Evolutionary conservation across 2,329 filamentous ascomycete genomes (phyloP).

Genomic region (Teratosphaeria pseudoeucalypti): DNA sequence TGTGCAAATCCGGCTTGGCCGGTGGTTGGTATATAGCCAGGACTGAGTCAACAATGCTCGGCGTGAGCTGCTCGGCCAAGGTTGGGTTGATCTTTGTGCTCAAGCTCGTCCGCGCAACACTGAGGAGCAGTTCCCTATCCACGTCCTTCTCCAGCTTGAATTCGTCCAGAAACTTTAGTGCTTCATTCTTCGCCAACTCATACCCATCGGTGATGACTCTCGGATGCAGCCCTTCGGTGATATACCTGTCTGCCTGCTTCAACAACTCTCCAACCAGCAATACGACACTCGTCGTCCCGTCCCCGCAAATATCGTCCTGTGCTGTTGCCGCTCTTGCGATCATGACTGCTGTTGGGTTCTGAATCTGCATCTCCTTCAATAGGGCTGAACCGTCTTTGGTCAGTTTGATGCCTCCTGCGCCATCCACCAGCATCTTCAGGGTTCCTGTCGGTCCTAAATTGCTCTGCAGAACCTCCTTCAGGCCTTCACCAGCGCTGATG

Average conservation of each 20-base stretch:
- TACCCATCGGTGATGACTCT: constrained; percentile 96
- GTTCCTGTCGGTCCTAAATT: constrained; percentile 91
- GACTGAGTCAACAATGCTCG: constrained; percentile 91
- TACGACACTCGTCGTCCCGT: constrained; percentile 94
- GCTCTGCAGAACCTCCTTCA: constrained; percentile 70
- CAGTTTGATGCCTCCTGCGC: constrained; percentile 74
- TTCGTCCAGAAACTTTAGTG: constrained; percentile 84
- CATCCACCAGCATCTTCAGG: constrained; percentile 78
- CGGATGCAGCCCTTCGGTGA: constrained; percentile 92
- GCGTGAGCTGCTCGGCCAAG: constrained; percentile 82
- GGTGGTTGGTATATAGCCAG: constrained; percentile 85
- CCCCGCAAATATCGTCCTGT: constrained; percentile 95
- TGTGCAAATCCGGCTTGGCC: constrained; percentile 91
- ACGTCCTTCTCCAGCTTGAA: constrained; percentile 87
- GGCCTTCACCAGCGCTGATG: constrained; percentile 81
- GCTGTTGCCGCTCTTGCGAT: constrained; percentile 79
- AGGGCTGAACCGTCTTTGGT: constrained; percentile 96
- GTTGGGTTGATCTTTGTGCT: constrained; percentile 88
- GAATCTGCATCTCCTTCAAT: constrained; percentile 74
- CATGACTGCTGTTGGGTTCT: constrained; percentile 90
- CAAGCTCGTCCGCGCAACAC: constrained; percentile 85
- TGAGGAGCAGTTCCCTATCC: constrained; percentile 86
- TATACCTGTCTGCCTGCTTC: constrained; percentile 95
- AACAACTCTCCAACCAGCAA: constrained; percentile 90
- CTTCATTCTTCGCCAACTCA: constrained; percentile 88